Percentiles rank a stretch among this genome's conserved stretches.
Conservation (phyloP, 2,329 filamentous ascomycete genomes). For the Botrytis medusae region DNA sequence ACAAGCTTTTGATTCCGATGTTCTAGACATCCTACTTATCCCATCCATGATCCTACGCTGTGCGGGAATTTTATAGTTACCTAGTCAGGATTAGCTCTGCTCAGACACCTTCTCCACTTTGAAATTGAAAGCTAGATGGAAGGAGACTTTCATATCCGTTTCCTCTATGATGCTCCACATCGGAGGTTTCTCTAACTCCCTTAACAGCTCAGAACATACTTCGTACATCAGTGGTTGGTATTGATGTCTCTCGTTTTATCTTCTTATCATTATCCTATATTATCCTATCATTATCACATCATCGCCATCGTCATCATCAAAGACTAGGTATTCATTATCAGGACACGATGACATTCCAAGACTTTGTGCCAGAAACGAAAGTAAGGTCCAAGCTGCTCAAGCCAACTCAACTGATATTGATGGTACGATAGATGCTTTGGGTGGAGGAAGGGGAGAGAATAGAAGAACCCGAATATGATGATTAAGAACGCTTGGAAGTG, state of each 20-base stretch:
- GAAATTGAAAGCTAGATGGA: not conserved
- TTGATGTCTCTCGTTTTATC: not conserved
- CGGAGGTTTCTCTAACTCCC: not conserved
- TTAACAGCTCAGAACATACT: not conserved
- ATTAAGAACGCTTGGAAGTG: not conserved
- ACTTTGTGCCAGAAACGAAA: not conserved
- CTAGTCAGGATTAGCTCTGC: not conserved
- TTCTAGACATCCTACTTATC: not conserved
- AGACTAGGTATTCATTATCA: not conserved
- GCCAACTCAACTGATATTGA: not conserved
- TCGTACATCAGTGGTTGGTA: not conserved
- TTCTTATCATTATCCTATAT: not conserved
- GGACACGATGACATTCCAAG: not conserved
- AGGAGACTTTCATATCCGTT: slow-evolving; percentile 1
- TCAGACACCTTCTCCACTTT: not conserved
- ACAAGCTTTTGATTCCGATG: not conserved
- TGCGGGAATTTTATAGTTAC: not conserved
- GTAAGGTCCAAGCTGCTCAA: not conserved
- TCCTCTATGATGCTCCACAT: not conserved
- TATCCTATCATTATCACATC: not conserved
- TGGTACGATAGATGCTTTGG: not conserved
- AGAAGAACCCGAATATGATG: not conserved
- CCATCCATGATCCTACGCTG: no score
- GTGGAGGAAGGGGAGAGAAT: not conserved
- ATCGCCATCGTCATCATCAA: not conserved